Conservation (phyloP, 345 rosid genomes). For the Trapa bicornis region DNA sequence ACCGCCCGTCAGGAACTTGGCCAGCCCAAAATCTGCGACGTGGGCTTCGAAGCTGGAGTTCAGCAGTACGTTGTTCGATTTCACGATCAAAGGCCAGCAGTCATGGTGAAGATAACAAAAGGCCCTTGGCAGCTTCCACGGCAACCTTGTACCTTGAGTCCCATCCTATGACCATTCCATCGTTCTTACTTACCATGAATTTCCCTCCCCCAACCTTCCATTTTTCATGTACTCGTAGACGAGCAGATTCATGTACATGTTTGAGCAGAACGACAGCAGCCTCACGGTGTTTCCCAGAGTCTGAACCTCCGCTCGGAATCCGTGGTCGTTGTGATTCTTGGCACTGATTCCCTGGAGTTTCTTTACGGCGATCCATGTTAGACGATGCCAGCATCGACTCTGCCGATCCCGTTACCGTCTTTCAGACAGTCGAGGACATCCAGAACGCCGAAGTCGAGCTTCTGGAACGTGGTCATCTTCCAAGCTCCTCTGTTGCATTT, state of each 20-base stretch:
- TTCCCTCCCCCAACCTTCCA: constrained; percentile 59
- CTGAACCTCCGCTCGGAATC: constrained; percentile 49
- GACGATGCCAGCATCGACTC: constrained; percentile 67
- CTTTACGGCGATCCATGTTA: constrained; percentile 62
- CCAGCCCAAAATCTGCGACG: constrained; percentile 62
- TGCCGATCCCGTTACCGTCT: constrained; percentile 52
- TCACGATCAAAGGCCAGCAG: constrained; percentile 54
- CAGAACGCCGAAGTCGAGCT: constrained; percentile 34
- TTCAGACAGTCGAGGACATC: constrained; percentile 53
- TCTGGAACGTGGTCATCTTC: constrained; percentile 64
- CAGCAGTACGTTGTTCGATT: constrained; percentile 55
- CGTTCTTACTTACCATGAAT: constrained; percentile 52
- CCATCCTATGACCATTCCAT: constrained; percentile 36
- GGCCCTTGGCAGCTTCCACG: constrained; percentile 59
- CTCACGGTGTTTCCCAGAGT: constrained; percentile 61
- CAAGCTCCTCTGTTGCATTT: constrained; percentile 21
- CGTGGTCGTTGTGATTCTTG: constrained; percentile 37
- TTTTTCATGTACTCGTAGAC: constrained; percentile 61
- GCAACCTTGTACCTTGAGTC: constrained; percentile 50
- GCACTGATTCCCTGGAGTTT: constrained; percentile 37
- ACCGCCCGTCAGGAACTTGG: constrained; percentile 41
- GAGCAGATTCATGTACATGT: constrained; percentile 45
- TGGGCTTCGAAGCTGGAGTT: constrained; percentile 62
- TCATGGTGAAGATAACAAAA: constrained; percentile 66
- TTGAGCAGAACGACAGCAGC: constrained; percentile 51